Conservation (phyloP, 805 yeast species). For the Wickerhamomyces strasburgensis region DNA sequence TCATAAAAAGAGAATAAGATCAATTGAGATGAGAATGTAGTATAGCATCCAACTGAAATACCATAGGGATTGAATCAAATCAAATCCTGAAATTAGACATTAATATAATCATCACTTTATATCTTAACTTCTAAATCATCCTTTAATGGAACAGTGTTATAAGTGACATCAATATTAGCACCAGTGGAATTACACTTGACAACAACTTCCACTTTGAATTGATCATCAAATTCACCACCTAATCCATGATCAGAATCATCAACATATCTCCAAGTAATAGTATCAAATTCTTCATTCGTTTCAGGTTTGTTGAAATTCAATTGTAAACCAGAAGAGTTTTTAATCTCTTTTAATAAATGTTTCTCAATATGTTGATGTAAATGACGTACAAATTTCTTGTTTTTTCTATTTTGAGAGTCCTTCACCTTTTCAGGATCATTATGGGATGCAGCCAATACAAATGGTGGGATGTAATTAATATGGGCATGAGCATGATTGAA, state of each 20-base stretch:
- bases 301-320: conserved; percentile 49
- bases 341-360: conserved; percentile 64
- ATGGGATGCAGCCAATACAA: conserved; percentile 60
- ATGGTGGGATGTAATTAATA: conserved; percentile 68
- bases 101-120: neutral
- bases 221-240: conserved; percentile 34
- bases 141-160: conserved; percentile 40
- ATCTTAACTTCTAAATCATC: conserved; percentile 1
- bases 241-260: conserved; percentile 50
- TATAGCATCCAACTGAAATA: no score
- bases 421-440: conserved; percentile 67
- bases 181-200: conserved; percentile 63
- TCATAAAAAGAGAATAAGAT: neutral
- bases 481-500: conserved; percentile 65
- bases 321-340: conserved; percentile 50
- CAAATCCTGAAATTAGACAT: neutral
- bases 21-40: no score
- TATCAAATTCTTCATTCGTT: conserved; percentile 39
- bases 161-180: conserved; percentile 64
- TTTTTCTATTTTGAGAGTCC: conserved; percentile 66
- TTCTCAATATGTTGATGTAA: conserved; percentile 71
- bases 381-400: conserved; percentile 66
- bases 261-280: conserved; percentile 57
- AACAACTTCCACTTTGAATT: conserved; percentile 60
- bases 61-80: no score